Evolutionary conservation across 73 alveolate species (phyloP), one percentile per base, ranked within the genome.

Genomic region (Tetrahymena malaccensis): DNA sequence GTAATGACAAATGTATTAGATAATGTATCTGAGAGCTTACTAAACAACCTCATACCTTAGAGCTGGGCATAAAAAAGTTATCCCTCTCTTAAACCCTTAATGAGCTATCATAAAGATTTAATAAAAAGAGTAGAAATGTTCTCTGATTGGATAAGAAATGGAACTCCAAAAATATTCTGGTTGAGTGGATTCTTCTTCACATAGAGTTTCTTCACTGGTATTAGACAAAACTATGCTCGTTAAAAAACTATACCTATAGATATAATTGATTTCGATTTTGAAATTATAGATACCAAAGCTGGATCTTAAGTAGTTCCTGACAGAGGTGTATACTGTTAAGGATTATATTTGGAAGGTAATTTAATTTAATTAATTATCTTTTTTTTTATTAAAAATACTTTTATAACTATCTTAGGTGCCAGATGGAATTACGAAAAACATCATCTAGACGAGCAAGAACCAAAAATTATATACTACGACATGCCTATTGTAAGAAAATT

Each of bases 181-280:
- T 95, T 99, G 35, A 97, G 99, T 22, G 99, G 99, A 43, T 99
- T 99, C 96, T 98, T 97, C 95, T 99, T 99, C 96, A 99, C 99
- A 13, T 98, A 99, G 96, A 97, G 99, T 33, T 99, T 99, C 96
- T 97, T 99, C 98, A 99, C 99, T 35, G 99, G 99, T 35, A 99
- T 98, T 10, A 94, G 98, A 37, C 98, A 99, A 94, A 98, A 99
- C 96, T 98, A 96, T 97, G 99, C 99, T 6, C 96, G 99, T 85
- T 96, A 97, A 83, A 94, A 96, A 89, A 99, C 97, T 94, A 97
- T 97, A 19, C 99, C 99, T 15, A 99, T 99, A 37, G 99, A 99
- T 97, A 96, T 97, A 94, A 96, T 99, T 55, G 94, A 97, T 93
- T 99, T 99, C 96, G 98, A 97, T 44, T 99, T 99, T 96, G 96